phyloP scores from a whole-genome alignment of 192 early-diverging fungal species.

The Gonapodya sp. region DNA sequence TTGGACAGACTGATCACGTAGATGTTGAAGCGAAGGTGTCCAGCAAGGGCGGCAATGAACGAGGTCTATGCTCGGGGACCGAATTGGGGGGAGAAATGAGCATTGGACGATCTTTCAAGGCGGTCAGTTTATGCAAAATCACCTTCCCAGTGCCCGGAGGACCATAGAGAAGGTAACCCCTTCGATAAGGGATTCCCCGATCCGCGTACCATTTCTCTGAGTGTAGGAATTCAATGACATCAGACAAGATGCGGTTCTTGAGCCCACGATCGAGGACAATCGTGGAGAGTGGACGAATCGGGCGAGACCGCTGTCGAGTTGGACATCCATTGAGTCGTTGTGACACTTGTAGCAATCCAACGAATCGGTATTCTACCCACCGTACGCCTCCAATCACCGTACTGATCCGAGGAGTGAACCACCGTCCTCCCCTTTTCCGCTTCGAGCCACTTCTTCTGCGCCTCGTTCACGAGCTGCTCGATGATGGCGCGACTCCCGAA shows the following conservation, averaged over 20 bases:
- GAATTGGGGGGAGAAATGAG: not conserved
- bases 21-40: constrained; percentile 62
- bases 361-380: too few relatives aligned
- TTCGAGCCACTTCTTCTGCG: constrained; percentile 40
- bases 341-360: too few relatives aligned
- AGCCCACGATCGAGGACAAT: constrained; percentile 31
- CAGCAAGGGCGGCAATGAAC: constrained; percentile 53
- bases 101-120: not conserved
- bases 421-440: constrained; percentile 49
- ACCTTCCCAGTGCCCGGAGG: constrained; percentile 66
- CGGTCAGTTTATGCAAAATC: constrained; percentile 30
- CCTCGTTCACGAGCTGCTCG: constrained; percentile 39
- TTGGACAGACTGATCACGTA: constrained; percentile 60
- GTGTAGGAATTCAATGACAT: constrained; percentile 40
- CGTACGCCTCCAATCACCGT: constrained; percentile 52
- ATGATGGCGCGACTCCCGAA: constrained; percentile 19
- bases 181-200: constrained; percentile 49
- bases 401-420: constrained; percentile 56
- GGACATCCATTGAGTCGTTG: too few relatives aligned
- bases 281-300: constrained; percentile 37
- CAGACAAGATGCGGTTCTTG: constrained; percentile 20
- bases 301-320: constrained; percentile 26
- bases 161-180: constrained; percentile 59
- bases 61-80: not conserved
- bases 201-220: constrained; percentile 48